Conservation (phyloP, 2,329 filamentous ascomycete species). For the Colletotrichum paranaense region DNA sequence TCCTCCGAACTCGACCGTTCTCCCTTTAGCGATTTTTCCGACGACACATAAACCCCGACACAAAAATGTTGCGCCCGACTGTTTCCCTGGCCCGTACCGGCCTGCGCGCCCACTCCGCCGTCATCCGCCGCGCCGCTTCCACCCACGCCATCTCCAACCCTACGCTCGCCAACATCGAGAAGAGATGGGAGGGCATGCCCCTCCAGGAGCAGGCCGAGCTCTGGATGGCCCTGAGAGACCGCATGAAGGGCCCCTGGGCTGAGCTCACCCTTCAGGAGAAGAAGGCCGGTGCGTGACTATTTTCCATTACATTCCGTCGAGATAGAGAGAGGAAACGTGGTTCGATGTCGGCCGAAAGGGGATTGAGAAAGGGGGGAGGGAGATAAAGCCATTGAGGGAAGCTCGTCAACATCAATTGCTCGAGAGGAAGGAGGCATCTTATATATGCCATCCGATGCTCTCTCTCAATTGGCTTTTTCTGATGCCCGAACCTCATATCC, state of each 20-base stretch:
- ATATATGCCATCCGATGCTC: neutral
- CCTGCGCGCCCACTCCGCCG: constrained; percentile 54
- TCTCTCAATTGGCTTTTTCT: neutral
- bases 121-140: constrained; percentile 67
- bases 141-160: constrained; percentile 98
- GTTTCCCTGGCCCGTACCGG: constrained; percentile 64
- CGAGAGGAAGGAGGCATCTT: neutral
- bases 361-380: neutral
- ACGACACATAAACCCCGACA: constrained; percentile 38
- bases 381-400: neutral
- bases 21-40: constrained; percentile 31
- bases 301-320: constrained; percentile 1
- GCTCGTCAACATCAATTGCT: neutral
- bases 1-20: constrained; percentile 32
- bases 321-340: constrained; percentile 2
- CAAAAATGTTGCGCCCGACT: constrained; percentile 64
- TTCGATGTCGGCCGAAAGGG: constrained; percentile 9
- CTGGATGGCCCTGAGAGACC: constrained; percentile 98
- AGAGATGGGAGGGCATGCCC: constrained; percentile 98
- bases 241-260: constrained; percentile 98
- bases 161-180: constrained; percentile 97
- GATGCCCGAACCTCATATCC: constrained; percentile 5
- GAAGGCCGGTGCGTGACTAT: constrained; percentile 88
- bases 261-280: constrained; percentile 97
- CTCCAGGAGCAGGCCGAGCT: constrained; percentile 99